Evolutionary conservation across 2,329 filamentous ascomycete genomes (phyloP).

Genomic region (Colletotrichum sp.): DNA sequence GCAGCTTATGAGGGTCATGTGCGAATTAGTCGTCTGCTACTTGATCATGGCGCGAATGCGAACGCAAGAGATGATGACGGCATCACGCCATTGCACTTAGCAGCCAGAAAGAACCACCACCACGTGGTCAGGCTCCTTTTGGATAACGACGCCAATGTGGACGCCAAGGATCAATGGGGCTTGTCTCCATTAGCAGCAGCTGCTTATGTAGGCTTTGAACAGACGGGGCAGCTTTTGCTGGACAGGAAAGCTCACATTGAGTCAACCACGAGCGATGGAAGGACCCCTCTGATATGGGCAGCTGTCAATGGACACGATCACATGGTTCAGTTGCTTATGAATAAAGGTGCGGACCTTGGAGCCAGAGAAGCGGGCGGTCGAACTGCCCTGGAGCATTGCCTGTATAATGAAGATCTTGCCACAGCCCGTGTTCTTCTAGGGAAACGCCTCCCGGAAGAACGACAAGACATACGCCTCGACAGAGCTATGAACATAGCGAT

Average conservation of each 20-base stretch:
- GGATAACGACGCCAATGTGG: neutral
- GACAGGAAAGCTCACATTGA: neutral
- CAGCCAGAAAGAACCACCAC: neutral
- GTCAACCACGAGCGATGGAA: rapidly evolving
- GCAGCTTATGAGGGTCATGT: neutral
- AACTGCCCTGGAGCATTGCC: neutral
- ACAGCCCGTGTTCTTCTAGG: neutral
- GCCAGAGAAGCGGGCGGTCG: neutral
- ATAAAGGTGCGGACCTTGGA: neutral
- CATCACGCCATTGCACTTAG: neutral
- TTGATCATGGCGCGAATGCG: neutral
- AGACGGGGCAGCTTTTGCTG: neutral
- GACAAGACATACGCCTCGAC: neutral
- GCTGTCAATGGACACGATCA: neutral
- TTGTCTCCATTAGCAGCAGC: neutral
- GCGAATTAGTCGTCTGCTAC: neutral
- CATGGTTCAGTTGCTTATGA: neutral
- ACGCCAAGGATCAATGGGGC: neutral
- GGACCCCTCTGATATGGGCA: neutral
- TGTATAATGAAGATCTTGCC: neutral
- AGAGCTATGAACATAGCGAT: neutral
- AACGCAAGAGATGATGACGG: neutral
- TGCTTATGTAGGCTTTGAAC: neutral
- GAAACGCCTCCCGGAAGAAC: too few relatives aligned
- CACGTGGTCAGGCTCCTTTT: neutral